A percentile compares a stretch with the other conserved stretches of the same genome.
Conservation (phyloP, 768 basidiomycete genomes). For the Dioszegia aurantiaca region DNA sequence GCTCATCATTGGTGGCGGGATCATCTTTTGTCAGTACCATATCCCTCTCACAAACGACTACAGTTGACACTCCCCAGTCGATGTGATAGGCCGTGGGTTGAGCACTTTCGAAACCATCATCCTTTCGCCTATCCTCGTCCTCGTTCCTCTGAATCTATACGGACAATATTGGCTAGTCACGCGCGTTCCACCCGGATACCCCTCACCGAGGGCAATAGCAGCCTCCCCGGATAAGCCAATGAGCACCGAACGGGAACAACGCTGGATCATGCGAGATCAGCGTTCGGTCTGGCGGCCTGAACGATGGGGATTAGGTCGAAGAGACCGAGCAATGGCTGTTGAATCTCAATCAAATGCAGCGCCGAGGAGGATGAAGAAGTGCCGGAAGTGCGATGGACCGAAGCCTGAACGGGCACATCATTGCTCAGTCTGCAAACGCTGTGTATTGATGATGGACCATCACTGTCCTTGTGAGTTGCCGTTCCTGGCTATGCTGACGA, state of each 20-base stretch:
- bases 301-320: conserved; percentile 25
- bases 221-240: conserved; percentile 13
- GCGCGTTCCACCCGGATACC: conserved; percentile 74
- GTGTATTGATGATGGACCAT: conserved; percentile 61
- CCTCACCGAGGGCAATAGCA: conserved; percentile 44
- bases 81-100: conserved; percentile 69
- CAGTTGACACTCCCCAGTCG: conserved; percentile 59
- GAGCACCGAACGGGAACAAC: conserved; percentile 14
- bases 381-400: conserved; percentile 65
- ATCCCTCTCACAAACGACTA: background rate
- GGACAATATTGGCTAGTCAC: conserved; percentile 83
- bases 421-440: conserved; percentile 84
- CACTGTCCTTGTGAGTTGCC: conserved; percentile 53
- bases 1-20: conserved; percentile 65
- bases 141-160: conserved; percentile 73
- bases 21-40: conserved; percentile 73
- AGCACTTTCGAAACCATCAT: conserved; percentile 60
- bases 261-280: conserved; percentile 48
- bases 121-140: conserved; percentile 62
- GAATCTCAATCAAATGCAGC: background rate
- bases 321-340: conserved; percentile 9
- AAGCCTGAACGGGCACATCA: conserved; percentile 90
- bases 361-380: conserved; percentile 61
- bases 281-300: conserved; percentile 59
- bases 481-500: background rate